Conservation (phyloP, 306 rosid species). For the Lathyrus sativus region DNA sequence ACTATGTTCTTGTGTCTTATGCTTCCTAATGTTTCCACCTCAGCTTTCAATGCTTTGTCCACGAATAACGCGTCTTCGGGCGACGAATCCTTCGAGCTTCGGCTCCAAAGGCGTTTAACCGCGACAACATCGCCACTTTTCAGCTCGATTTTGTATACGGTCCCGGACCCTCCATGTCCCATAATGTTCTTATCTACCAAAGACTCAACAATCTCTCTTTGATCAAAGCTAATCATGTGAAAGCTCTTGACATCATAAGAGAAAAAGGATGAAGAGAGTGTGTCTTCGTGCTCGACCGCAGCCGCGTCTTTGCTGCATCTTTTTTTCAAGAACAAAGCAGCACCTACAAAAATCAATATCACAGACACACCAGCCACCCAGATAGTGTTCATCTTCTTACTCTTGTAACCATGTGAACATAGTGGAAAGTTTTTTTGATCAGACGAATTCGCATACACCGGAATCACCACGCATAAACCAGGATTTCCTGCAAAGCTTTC, state of each 20-base stretch:
- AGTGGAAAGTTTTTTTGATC: conserved; percentile 52
- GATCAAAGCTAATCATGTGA: conserved; percentile 77
- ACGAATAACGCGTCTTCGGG: conserved; percentile 58
- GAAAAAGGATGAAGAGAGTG: conserved; percentile 60
- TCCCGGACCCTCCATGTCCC: conserved; percentile 94
- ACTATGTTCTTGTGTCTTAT: conserved; percentile 94
- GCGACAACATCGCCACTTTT: conserved; percentile 79
- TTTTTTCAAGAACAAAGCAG: conserved; percentile 63
- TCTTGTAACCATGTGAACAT: conserved; percentile 50
- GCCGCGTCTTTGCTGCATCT: conserved; percentile 57
- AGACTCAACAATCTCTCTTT: conserved; percentile 63
- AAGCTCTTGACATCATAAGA: conserved; percentile 84
- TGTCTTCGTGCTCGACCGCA: conserved; percentile 67
- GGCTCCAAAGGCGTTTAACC: conserved; percentile 73
- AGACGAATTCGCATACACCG: conserved; percentile 52
- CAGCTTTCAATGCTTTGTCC: conserved; percentile 74
- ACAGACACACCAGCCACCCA: conserved; percentile 75
- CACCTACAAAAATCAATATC: conserved; percentile 64
- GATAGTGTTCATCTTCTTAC: conserved; percentile 59
- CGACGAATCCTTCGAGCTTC: conserved; percentile 51
- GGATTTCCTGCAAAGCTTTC: conserved; percentile 94
- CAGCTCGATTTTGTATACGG: conserved; percentile 77
- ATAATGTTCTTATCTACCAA: conserved; percentile 88
- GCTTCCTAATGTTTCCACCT: conserved; percentile 88
- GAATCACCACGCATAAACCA: conserved; percentile 58